Base-by-base conservation (phyloP, 352 stramenopile genomes). In the Pythium pyrilobum region DNA sequence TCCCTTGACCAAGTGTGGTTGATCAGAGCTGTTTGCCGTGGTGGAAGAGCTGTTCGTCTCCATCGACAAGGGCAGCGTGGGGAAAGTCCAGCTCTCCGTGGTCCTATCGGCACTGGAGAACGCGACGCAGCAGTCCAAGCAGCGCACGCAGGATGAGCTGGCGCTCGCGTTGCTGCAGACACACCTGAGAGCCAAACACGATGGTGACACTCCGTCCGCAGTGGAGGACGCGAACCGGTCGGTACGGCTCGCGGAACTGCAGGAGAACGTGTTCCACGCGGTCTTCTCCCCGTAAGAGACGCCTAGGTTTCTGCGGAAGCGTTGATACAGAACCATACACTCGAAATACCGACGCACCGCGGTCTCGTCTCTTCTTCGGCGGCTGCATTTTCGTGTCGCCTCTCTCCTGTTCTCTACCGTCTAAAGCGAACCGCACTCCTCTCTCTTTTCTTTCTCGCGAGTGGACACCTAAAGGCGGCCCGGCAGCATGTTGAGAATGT, bases 401-500 rank as follows among this genome's bases (percentile, higher is more conserved):
- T n/a, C n/a, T n/a, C n/a, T n/a, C n/a, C n/a, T n/a, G n/a, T n/a
- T n/a, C 31, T 36, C 31, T n/a, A n/a, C n/a, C n/a, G n/a, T n/a
- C n/a, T n/a, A n/a, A n/a, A n/a, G n/a, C n/a, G n/a, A n/a, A n/a
- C n/a, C n/a, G n/a, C 21, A 29, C 39, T 44, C 21, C 18, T 37
- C 50, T 32, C 39, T 40, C 32, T 15, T 28, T 34, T 20, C 6
- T 29, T 29, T 15, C 40, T 41, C 13, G 15, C 20, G n/a, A 2
- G 13, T 27, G 36, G 13, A 3, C 2, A 20, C 20, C 42, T 59
- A 59, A 33, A 59, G 18, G 24, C 47, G 56, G 23, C 56, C 56
- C 1, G 56, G 64, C 34, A 92, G 70, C 81, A 92, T 87, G 12
- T 56, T 62, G 41, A 90, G 62, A 29, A 92, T 66, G 71, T 92